Conservation (phyloP, 179 eudicot species). For the Beta corolliflora region DNA sequence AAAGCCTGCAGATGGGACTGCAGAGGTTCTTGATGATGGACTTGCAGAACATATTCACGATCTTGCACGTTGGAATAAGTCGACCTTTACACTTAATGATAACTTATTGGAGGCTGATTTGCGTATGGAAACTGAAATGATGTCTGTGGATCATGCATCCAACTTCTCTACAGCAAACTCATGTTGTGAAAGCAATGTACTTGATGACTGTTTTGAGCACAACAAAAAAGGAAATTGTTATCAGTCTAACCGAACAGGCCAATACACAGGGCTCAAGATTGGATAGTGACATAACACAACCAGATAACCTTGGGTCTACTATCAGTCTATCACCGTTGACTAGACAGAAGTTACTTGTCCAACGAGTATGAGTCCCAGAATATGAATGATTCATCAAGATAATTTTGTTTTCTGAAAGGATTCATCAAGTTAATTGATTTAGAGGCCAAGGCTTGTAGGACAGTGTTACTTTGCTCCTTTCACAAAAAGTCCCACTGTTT, state of each 20-base stretch:
- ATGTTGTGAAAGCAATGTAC: conserved; percentile 23
- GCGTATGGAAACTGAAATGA: no score
- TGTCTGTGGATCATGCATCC: conserved; percentile 11
- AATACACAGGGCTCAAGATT: conserved; percentile 17
- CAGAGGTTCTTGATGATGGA: conserved; percentile 21
- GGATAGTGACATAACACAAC: conserved; percentile 28
- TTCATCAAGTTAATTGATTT: no score
- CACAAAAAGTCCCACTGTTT: no score
- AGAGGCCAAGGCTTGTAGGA: no score
- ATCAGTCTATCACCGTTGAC: conserved; percentile 24
- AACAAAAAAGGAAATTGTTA: conserved; percentile 21
- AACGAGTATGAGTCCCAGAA: conserved; percentile 31
- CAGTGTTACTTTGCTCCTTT: no score
- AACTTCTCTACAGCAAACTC: not conserved
- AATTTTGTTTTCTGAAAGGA: no score
- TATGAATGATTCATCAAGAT: no score
- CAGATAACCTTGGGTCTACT: conserved; percentile 30
- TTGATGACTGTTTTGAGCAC: not conserved
- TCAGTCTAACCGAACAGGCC: conserved; percentile 20
- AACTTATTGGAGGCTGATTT: no score
- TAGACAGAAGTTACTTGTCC: conserved; percentile 25
- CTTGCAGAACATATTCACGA: conserved; percentile 24
- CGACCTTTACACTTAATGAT: no score
- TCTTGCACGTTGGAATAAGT: not conserved
- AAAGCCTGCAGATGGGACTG: conserved; percentile 24